Base-by-base conservation (phyloP, 306 rosid genomes). In the Corylus heterophylla region DNA sequence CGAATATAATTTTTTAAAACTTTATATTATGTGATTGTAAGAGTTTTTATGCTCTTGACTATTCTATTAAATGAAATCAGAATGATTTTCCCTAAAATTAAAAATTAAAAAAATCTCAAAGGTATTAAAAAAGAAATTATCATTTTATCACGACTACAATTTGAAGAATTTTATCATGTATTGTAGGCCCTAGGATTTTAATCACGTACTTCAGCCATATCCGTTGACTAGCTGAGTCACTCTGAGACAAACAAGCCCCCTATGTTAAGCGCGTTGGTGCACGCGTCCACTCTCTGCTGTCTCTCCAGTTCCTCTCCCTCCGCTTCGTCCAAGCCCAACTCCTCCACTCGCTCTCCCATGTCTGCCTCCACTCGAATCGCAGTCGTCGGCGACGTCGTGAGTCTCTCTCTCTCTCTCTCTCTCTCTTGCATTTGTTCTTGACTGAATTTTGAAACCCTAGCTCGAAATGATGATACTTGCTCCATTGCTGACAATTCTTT, bases 381-480 rank as follows among this genome's bases (percentile, higher is more conserved):
- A 37, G 77, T 94, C 75, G 90, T 94, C 27, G 97, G 98, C 31
- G 97, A 92, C 77, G 89, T 92, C 75, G 97, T 95, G 82, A 85
- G 81, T 51, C 77, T 85, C 74, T 78, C 79, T 68, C 74, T 80
- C 63, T 68, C 74, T 80, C 63, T 51, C 61, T 10, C 47, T 13
- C 14, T 48, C 52, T 49, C 52, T 49, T 12, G 10, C 72, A 10
- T 29, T 45, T 17, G 8, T 9, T 22, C 63, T 68, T 35, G 1
- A 52, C 66, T 54, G 14, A 58, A 74, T 78, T 69, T 6, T 2
- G 58, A 75, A 50, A 69, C n/a, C 66, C 39, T 45, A 22, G 1
- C 31, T 70, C 3, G 51, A 12, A 12, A 49, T 10, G 16, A 10
- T 49, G 14, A 12, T 49, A 49, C 14, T 49, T 49, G 52, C 11